Percentiles rank a stretch among this genome's conserved stretches.
phyloP scores from a whole-genome alignment of 139 green algal genomes.

The Diplosphaera chodatii region DNA sequence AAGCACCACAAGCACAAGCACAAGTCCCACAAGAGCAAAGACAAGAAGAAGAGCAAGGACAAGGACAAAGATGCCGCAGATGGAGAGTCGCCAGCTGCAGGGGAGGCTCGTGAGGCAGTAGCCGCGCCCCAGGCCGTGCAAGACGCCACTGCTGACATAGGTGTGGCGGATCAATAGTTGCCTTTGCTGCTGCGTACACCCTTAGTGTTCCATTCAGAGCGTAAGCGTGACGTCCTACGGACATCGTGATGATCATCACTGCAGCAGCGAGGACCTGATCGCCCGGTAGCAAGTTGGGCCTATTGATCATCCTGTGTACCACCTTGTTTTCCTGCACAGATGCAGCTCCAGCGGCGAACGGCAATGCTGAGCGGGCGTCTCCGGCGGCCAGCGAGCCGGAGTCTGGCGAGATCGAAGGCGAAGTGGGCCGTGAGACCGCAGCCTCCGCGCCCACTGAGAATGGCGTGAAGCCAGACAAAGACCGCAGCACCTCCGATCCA shows the following conservation, averaged over 20 bases:
- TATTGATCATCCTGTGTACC: not conserved
- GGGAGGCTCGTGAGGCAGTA: not conserved
- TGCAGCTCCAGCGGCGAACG: not conserved
- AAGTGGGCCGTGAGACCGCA: not conserved
- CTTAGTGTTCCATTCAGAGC: not conserved
- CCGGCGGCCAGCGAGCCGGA: not conserved
- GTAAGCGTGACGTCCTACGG: not conserved
- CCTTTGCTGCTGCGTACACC: too few species aligned
- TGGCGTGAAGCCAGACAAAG: not conserved
- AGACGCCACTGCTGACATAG: not conserved
- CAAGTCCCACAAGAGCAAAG: slow-evolving; percentile 35
- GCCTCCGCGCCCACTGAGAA: not conserved
- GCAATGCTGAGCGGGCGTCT: too few species aligned
- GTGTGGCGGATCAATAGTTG: not conserved
- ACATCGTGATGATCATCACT: not conserved
- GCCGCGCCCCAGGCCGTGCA: slow-evolving; percentile 2
- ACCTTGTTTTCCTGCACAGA: slow-evolving; percentile 16
- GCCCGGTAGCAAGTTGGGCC: too few species aligned
- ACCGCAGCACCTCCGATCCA: not conserved
- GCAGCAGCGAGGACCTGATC: too few species aligned
- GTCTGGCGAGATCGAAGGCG: not conserved
- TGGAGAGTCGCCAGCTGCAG: not conserved
- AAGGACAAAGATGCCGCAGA: slow-evolving; percentile 19
- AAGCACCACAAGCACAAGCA: slow-evolving; percentile 44
- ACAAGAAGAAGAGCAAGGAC: slow-evolving; percentile 35